phyloP scores from a whole-genome alignment of 1,284 basidiomycete species.

The Polyporus tsugae region DNA sequence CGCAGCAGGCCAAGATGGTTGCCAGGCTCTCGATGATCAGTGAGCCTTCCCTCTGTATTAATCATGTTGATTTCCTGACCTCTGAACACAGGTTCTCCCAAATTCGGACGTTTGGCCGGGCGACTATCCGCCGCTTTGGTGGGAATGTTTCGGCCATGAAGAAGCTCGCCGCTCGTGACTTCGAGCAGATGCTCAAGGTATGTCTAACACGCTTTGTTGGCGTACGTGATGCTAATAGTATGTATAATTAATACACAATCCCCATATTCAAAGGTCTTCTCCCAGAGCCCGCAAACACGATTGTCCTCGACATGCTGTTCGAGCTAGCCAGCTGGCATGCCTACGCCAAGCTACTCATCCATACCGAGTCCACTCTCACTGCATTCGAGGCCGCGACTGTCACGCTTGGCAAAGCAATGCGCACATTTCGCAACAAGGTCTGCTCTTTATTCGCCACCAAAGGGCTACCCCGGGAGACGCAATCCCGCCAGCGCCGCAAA shows the following conservation, averaged over 20 bases:
- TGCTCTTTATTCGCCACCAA: conserved; percentile 33
- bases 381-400: conserved; percentile 19
- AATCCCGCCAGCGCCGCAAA: conserved; percentile 19
- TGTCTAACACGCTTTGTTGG: conserved; percentile 36
- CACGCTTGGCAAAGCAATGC: conserved; percentile 32
- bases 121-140: conserved; percentile 39
- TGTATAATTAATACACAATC: conserved; percentile 38
- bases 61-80: neutral
- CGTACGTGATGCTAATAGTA: conserved; percentile 18
- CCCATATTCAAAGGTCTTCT: conserved; percentile 43
- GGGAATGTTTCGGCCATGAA: conserved; percentile 37
- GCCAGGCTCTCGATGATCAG: conserved; percentile 32
- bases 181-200: conserved; percentile 41
- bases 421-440: conserved; percentile 31
- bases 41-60: conserved; percentile 7
- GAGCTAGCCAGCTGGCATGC: conserved; percentile 40
- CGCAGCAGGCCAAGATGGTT: conserved; percentile 16
- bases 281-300: conserved; percentile 27
- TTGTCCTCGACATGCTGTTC: conserved; percentile 40
- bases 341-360: conserved; percentile 43
- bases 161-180: conserved; percentile 41
- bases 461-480: conserved; percentile 40
- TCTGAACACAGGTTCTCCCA: conserved; percentile 28
- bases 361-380: conserved; percentile 45
- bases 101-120: conserved; percentile 37